A percentile compares a stretch with the other conserved stretches of the same genome.
Evolutionary conservation across 2,329 filamentous ascomycete species (phyloP).

Genomic region (Botryosphaeria dothidea): DNA sequence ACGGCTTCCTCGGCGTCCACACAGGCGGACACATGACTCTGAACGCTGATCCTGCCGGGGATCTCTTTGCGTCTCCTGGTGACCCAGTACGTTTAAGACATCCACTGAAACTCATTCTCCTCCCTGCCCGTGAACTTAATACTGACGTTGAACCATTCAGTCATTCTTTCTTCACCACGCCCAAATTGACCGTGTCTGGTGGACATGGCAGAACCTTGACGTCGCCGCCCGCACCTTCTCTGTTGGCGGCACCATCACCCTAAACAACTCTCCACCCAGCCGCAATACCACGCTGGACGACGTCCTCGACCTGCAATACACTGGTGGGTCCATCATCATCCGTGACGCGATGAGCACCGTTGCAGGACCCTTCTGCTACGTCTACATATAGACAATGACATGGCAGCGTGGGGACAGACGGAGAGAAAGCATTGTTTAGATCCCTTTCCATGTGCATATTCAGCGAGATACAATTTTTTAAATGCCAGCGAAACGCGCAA

Average conservation of each 20-base stretch:
- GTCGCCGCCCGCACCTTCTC: slow-evolving; percentile 37
- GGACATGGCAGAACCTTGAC: slow-evolving; percentile 54
- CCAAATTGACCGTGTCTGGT: slow-evolving; percentile 51
- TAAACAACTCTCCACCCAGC: slow-evolving; percentile 46
- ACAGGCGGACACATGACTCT: slow-evolving; percentile 50
- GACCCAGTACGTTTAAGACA: slow-evolving; percentile 34
- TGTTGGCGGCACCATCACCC: slow-evolving; percentile 47
- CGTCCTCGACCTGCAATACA: slow-evolving; percentile 42
- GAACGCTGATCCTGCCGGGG: slow-evolving; percentile 48
- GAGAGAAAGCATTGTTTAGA: not conserved
- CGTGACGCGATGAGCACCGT: slow-evolving; percentile 45
- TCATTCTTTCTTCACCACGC: slow-evolving; percentile 52
- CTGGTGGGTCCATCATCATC: slow-evolving; percentile 34
- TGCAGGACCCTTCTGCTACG: slow-evolving; percentile 50
- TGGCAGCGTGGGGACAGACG: not conserved
- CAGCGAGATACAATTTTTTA: not conserved
- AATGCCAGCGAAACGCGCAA: no score
- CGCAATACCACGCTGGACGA: slow-evolving; percentile 49
- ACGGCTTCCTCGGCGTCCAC: slow-evolving; percentile 45
- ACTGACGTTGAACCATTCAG: not conserved
- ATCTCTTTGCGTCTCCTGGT: slow-evolving; percentile 48
- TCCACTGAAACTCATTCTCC: no score
- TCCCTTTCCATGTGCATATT: not conserved
- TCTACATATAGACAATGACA: slow-evolving; percentile 31
- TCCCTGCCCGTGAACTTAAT: no score